phyloP scores from a whole-genome alignment of 176 grass and related monocot species.

The Pharus latifolius region DNA sequence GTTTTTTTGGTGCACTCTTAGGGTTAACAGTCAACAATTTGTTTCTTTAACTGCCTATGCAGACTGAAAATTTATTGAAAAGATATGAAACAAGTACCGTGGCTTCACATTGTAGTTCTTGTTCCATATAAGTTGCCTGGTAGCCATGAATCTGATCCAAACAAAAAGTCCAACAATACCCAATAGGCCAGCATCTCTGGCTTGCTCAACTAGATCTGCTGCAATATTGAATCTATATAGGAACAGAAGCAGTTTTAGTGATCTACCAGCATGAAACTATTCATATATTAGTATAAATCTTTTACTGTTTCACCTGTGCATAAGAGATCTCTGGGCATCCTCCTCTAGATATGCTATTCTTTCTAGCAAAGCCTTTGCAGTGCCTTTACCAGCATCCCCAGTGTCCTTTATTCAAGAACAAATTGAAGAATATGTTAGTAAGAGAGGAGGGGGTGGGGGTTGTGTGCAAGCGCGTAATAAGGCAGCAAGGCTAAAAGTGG shows the following conservation, averaged over 20 bases:
- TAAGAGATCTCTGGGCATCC: slow-evolving; percentile 92
- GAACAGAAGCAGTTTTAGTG: slow-evolving; percentile 8
- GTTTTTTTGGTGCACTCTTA: neutral
- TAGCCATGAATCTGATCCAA: slow-evolving; percentile 97
- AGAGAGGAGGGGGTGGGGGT: no score
- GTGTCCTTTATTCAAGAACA: slow-evolving; percentile 49
- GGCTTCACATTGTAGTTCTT: slow-evolving; percentile 99
- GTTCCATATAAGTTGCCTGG: slow-evolving; percentile 88
- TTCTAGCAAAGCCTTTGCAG: slow-evolving; percentile 63
- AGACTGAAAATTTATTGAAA: neutral
- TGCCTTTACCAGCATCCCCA: slow-evolving; percentile 69
- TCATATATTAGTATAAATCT: slow-evolving; percentile 11
- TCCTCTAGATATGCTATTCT: slow-evolving; percentile 82
- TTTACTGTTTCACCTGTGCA: slow-evolving; percentile 69
- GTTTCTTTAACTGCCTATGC: neutral
- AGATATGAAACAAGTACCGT: slow-evolving; percentile 45
- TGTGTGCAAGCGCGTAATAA: no score
- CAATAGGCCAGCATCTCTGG: slow-evolving; percentile 54
- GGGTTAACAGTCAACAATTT: neutral
- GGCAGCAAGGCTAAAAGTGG: neutral
- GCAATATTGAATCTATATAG: slow-evolving; percentile 78
- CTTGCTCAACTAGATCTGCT: slow-evolving; percentile 77
- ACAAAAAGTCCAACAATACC: slow-evolving; percentile 84
- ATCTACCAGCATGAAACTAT: neutral
- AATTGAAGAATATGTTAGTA: slow-evolving; percentile 15